A percentile compares a stretch with the other conserved stretches of the same genome.
Evolutionary conservation across 106 monocot genomes (phyloP).

Genomic region (Alisma plantagoaquatica): DNA sequence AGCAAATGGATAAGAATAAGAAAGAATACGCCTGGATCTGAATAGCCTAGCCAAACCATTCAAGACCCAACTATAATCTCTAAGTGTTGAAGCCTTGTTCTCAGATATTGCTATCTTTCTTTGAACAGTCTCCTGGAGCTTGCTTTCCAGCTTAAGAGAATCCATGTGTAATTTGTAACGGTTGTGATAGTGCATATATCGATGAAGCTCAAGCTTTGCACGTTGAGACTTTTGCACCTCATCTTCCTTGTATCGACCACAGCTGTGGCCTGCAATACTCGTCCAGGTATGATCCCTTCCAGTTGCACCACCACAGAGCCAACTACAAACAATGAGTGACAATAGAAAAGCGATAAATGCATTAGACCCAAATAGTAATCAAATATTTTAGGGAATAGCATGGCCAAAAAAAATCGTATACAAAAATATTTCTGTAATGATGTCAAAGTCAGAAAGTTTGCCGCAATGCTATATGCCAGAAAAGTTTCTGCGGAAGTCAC

Average conservation of each 20-base stretch:
- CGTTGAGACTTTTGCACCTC: constrained; percentile 30
- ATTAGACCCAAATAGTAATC: background rate
- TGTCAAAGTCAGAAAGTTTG: background rate
- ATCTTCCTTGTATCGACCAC: constrained; percentile 67
- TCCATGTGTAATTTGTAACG: constrained; percentile 75
- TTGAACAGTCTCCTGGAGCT: constrained; percentile 53
- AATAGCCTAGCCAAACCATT: constrained; percentile 61
- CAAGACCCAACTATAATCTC: constrained; percentile 63
- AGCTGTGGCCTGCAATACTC: constrained; percentile 62
- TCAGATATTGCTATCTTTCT: constrained; percentile 58
- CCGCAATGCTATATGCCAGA: background rate
- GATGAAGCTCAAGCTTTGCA: constrained; percentile 53
- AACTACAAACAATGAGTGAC: constrained; percentile 49
- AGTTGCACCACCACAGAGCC: constrained; percentile 83
- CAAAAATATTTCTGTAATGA: background rate
- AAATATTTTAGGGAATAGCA: background rate
- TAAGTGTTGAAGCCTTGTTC: constrained; percentile 56
- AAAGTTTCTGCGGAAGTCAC: background rate
- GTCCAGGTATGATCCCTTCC: constrained; percentile 83
- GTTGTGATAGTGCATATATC: constrained; percentile 83
- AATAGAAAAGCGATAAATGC: too few species aligned
- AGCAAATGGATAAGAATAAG: constrained; percentile 84
- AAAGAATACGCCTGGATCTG: constrained; percentile 74
- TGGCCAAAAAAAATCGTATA: background rate
- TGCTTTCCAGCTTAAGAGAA: constrained; percentile 68